These are phyloP conservation scores for Cochlearia excelsa DNA, from an alignment of 345 rosid species.

Conservation along the genomic window DNA sequence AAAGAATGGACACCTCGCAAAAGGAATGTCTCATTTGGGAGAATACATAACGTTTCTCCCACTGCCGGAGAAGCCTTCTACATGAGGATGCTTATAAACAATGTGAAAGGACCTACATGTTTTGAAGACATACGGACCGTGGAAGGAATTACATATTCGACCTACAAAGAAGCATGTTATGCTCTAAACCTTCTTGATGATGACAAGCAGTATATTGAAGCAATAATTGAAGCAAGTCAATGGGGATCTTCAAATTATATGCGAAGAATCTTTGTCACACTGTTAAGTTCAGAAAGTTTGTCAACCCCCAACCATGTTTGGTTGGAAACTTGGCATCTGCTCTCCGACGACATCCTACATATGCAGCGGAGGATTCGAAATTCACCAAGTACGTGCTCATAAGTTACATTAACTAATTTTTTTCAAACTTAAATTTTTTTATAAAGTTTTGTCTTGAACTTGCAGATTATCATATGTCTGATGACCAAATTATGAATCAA, in stretches of 20 bases:
- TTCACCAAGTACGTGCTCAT: not conserved
- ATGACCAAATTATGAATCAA: not conserved
- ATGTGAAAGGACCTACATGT: not conserved
- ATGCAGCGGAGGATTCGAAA: not conserved
- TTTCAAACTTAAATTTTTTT: not conserved
- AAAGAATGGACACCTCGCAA: not conserved
- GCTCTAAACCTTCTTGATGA: not conserved
- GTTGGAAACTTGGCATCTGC: not conserved
- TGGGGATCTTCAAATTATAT: no score
- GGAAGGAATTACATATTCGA: not conserved
- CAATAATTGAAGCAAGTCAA: not conserved
- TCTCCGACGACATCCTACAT: not conserved
- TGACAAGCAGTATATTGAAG: not conserved
- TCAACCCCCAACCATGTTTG: not conserved
- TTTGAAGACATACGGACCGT: not conserved
- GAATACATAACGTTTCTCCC: not conserved
- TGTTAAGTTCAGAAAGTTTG: not conserved
- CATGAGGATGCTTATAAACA: not conserved
- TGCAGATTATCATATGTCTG: not conserved
- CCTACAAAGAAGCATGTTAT: not conserved
- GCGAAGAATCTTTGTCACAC: not conserved
- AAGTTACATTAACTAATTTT: no score
- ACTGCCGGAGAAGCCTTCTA: not conserved
- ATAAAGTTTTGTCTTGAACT: no score
- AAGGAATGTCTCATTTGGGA: not conserved